phyloP scores from a whole-genome alignment of 148 eudicot genomes.

The Dysphania ambrosioides region DNA sequence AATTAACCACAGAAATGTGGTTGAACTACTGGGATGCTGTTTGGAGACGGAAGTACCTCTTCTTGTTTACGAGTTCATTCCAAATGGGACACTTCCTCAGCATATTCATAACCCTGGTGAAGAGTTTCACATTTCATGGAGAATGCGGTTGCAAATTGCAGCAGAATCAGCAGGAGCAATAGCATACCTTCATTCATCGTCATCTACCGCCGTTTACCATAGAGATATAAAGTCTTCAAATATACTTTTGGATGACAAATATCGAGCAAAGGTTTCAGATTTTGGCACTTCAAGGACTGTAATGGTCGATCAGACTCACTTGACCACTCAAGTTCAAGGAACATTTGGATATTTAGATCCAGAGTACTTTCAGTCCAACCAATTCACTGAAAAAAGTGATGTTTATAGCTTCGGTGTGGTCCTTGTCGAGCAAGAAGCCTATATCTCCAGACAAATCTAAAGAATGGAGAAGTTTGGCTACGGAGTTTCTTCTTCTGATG shows the following conservation, averaged over 20 bases:
- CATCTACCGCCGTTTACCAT: constrained; percentile 19
- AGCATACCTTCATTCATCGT: constrained; percentile 23
- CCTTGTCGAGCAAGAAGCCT: constrained; percentile 20
- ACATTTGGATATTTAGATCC: constrained; percentile 35
- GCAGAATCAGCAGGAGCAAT: constrained; percentile 23
- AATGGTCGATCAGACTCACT: constrained; percentile 25
- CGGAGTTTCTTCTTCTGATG: constrained; percentile 16
- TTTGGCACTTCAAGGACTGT: constrained; percentile 27
- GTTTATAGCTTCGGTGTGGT: constrained; percentile 30
- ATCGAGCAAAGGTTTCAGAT: constrained; percentile 27
- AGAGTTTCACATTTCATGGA: constrained; percentile 20
- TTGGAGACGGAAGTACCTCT: too few species aligned
- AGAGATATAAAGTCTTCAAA: constrained; percentile 27
- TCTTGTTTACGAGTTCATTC: too few species aligned
- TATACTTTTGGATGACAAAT: constrained; percentile 29
- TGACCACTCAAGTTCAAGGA: constrained; percentile 26
- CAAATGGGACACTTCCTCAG: constrained; percentile 16
- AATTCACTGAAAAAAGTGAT: too few species aligned
- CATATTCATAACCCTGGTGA: constrained; percentile 26
- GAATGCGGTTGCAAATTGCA: constrained; percentile 24
- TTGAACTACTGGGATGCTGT: constrained; percentile 23
- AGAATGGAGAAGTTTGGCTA: constrained; percentile 22
- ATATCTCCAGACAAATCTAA: not conserved
- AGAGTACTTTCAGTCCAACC: constrained; percentile 21
- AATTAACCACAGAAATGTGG: constrained; percentile 26